These are phyloP conservation scores for Fomitopsis pulvina DNA, from an alignment of 768 basidiomycete genomes.

Conservation along the genomic window DNA sequence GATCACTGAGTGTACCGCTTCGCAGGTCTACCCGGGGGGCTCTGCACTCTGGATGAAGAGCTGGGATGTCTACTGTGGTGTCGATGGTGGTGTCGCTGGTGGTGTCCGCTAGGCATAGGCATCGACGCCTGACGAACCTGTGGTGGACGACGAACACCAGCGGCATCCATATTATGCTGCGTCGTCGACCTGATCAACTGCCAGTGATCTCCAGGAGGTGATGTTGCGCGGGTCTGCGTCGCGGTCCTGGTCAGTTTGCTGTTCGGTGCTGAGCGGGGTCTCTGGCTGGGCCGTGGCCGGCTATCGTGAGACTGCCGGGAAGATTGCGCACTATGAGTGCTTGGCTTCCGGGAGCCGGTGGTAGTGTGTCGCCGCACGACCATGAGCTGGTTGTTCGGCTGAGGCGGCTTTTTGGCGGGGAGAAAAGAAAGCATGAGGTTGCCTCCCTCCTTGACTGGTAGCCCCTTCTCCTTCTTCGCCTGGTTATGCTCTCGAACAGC, in stretches of 20 bases:
- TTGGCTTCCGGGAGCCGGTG: background rate
- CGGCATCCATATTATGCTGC: background rate
- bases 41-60: background rate
- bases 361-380: background rate
- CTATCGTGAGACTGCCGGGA: background rate
- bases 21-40: background rate
- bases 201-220: background rate
- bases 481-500: conserved; percentile 17
- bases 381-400: background rate
- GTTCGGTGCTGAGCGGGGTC: background rate
- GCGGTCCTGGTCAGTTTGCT: background rate
- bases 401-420: background rate
- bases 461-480: conserved; percentile 14
- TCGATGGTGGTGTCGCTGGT: background rate
- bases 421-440: background rate
- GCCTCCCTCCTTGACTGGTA: background rate
- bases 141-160: background rate
- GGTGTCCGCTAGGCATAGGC: background rate
- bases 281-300: background rate
- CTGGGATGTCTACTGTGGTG: background rate
- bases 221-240: background rate
- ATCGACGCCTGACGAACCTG: background rate
- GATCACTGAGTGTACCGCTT: background rate
- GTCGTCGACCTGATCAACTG: background rate
- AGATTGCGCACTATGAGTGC: background rate